phyloP scores from a whole-genome alignment of 2,329 filamentous ascomycete genomes.

The Fusarium virguliforme region DNA sequence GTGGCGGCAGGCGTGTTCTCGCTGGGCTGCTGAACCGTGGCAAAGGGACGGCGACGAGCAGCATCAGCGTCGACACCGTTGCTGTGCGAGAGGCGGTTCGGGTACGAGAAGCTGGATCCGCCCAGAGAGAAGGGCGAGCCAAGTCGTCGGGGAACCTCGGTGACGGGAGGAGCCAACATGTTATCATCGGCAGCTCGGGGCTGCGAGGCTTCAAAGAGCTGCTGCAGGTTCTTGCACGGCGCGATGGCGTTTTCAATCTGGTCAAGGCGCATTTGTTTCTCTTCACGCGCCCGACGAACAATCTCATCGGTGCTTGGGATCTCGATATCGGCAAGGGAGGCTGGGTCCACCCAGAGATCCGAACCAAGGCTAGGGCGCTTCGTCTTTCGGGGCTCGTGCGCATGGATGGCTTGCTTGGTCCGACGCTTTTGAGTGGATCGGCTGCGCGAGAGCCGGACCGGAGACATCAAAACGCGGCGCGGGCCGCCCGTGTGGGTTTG shows the following conservation, averaged over 20 bases:
- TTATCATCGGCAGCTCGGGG: constrained; percentile 36
- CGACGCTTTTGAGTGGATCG: constrained; percentile 71
- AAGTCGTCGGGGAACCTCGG: constrained; percentile 64
- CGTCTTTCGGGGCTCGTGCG: constrained; percentile 63
- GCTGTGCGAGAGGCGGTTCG: constrained; percentile 69
- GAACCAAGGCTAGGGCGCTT: constrained; percentile 71
- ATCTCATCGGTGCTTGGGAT: constrained; percentile 46
- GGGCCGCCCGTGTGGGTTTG: constrained; percentile 67
- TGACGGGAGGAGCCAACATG: constrained; percentile 52
- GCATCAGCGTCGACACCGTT: constrained; percentile 62
- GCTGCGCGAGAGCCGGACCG: constrained; percentile 66
- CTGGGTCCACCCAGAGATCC: constrained; percentile 69
- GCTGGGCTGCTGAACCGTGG: constrained; percentile 68
- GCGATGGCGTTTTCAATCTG: constrained; percentile 59
- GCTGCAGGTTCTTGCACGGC: constrained; percentile 61
- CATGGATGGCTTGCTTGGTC: constrained; percentile 60
- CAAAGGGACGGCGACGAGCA: constrained; percentile 68
- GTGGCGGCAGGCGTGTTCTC: constrained; percentile 56
- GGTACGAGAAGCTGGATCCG: constrained; percentile 72
- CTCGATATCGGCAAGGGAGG: constrained; percentile 44
- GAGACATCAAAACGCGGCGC: constrained; percentile 68
- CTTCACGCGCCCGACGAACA: constrained; percentile 55
- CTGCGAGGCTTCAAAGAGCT: constrained; percentile 58
- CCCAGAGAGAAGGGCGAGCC: constrained; percentile 72
- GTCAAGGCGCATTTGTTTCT: constrained; percentile 45